phyloP scores from a whole-genome alignment of 139 green algal genomes.

The Coelastrella sp. region DNA sequence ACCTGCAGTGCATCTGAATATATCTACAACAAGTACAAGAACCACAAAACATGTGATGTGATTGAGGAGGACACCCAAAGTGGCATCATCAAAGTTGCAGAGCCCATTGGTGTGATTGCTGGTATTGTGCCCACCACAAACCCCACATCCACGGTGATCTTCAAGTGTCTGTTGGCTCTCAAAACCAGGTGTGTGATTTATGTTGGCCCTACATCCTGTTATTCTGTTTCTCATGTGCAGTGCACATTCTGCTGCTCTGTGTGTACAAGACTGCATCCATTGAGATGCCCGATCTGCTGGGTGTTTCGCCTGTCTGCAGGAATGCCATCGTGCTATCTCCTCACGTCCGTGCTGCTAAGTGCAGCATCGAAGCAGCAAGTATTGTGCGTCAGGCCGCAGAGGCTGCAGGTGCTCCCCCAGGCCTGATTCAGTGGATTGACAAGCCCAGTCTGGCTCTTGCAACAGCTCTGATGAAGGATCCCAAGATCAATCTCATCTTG shows the following conservation, averaged over 20 bases:
- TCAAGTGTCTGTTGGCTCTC: conserved; percentile 75
- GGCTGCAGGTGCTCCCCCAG: conserved; percentile 65
- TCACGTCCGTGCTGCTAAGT: conserved; percentile 69
- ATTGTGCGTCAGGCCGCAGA: conserved; percentile 77
- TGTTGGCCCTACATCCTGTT: too few species aligned
- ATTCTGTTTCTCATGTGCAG: too few species aligned
- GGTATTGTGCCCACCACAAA: conserved; percentile 82
- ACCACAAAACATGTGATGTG: conserved; percentile 77
- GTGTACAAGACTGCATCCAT: too few species aligned
- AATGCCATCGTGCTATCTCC: conserved; percentile 77
- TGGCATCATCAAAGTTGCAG: conserved; percentile 42
- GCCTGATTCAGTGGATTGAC: conserved; percentile 77
- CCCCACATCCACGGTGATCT: conserved; percentile 75
- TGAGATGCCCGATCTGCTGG: neutral
- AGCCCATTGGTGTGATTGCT: conserved; percentile 48
- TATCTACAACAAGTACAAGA: conserved; percentile 87
- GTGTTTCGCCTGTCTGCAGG: conserved; percentile 30
- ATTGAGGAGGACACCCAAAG: conserved; percentile 59
- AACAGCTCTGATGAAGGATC: conserved; percentile 74
- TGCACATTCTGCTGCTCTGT: too few species aligned
- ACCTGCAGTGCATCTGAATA: conserved; percentile 83
- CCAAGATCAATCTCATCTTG: conserved; percentile 71
- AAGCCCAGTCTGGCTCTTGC: conserved; percentile 63
- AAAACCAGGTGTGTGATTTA: conserved; percentile 72
- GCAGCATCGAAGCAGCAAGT: conserved; percentile 68